Conservation (phyloP, 2,329 filamentous ascomycete species). For the Thelonectria blattea region DNA sequence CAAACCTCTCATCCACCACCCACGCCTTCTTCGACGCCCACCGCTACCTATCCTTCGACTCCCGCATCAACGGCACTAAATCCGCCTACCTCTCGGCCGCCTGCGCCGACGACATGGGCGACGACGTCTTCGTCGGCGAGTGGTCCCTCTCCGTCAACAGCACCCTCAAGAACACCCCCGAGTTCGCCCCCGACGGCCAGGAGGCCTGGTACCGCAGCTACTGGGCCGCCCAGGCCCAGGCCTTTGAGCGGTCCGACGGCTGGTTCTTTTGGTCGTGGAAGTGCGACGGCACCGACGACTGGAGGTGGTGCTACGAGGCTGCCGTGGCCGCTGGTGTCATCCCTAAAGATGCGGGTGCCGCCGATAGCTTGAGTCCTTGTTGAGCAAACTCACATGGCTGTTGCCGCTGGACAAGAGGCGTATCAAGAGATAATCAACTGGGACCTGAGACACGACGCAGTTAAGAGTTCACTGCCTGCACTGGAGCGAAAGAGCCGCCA, state of each 20-base stretch:
- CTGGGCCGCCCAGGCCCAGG: conserved; percentile 61
- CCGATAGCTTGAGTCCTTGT: conserved; percentile 12
- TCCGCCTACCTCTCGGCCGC: conserved; percentile 57
- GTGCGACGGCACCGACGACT: conserved; percentile 50
- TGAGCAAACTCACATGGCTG: not conserved
- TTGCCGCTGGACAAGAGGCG: not conserved
- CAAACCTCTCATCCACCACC: conserved; percentile 49
- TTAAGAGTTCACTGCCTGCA: not conserved
- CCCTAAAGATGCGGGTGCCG: conserved; percentile 33
- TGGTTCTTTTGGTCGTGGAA: conserved; percentile 71
- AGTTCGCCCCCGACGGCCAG: conserved; percentile 50
- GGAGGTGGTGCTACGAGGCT: conserved; percentile 54
- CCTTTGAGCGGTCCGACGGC: conserved; percentile 60
- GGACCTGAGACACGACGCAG: too few relatives aligned
- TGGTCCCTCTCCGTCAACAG: conserved; percentile 61
- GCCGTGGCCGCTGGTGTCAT: conserved; percentile 37
- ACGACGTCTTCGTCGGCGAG: conserved; percentile 61
- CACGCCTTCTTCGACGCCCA: conserved; percentile 63
- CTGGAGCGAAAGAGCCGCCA: not conserved
- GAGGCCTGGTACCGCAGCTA: conserved; percentile 60
- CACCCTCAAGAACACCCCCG: conserved; percentile 50
- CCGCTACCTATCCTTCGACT: conserved; percentile 63
- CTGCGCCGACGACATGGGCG: conserved; percentile 53
- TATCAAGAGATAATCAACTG: too few relatives aligned
- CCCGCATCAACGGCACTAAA: conserved; percentile 44